phyloP scores from a whole-genome alignment of 2,329 filamentous ascomycete genomes.

The Pseudofabraea citricarpa region DNA sequence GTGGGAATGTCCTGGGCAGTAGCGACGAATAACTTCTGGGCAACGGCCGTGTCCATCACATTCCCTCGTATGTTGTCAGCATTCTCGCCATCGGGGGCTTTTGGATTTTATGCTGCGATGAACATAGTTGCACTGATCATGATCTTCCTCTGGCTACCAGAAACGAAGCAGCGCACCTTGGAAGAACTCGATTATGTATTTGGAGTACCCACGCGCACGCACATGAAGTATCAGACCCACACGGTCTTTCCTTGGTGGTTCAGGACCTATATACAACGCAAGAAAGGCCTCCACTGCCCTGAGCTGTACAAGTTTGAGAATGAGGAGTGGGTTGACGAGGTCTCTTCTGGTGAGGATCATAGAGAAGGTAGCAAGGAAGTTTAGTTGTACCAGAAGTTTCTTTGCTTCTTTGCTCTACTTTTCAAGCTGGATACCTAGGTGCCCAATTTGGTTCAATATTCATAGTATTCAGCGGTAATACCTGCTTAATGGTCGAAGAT shows the following conservation, averaged over 20 bases:
- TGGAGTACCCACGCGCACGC: slow-evolving; percentile 17
- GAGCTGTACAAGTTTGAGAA: slow-evolving; percentile 1
- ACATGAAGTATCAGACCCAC: slow-evolving; percentile 17
- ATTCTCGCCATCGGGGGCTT: slow-evolving; percentile 33
- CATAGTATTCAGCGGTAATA: no score
- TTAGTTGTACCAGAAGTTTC: no score
- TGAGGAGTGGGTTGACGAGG: background rate
- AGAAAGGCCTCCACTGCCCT: background rate
- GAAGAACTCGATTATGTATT: slow-evolving; percentile 41
- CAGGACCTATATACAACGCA: background rate
- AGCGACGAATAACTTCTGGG: slow-evolving; percentile 57
- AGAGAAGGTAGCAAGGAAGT: no score
- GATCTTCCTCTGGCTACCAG: slow-evolving; percentile 50
- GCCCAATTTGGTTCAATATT: no score
- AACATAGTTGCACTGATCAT: slow-evolving; percentile 48
- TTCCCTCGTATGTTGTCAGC: slow-evolving; percentile 35
- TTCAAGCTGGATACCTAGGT: no score
- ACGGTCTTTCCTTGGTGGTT: slow-evolving; percentile 13
- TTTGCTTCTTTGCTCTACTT: no score
- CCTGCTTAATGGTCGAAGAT: no score
- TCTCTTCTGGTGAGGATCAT: background rate
- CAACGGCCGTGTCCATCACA: slow-evolving; percentile 53
- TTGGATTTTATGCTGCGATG: slow-evolving; percentile 47
- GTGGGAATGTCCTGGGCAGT: slow-evolving; percentile 68
- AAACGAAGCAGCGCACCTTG: slow-evolving; percentile 44